Base-by-base conservation (phyloP, 2,329 filamentous ascomycete genomes). In the Atkinsonella texensis region DNA sequence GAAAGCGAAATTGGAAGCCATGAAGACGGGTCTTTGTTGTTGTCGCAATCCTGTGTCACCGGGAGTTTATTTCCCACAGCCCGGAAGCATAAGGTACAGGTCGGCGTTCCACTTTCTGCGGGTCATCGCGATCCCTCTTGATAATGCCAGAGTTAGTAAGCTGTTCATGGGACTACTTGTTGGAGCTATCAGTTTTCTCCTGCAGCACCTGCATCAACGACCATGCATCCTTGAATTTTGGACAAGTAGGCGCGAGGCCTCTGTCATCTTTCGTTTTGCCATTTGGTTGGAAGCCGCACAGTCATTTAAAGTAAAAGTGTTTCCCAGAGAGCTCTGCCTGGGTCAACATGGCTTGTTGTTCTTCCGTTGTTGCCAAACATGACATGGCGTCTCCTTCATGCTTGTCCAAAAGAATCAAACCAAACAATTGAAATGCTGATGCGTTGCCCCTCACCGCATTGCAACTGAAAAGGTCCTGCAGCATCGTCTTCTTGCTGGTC, bases 41-140 rank as follows among this genome's bases (percentile, higher is more conserved):
- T 41, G 23, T 47, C 43, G 18, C 48, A 18, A 12, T 28, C 13
- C 20, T 45, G 39, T 45, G 48, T 44, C 40, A 44, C 40, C 9
- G 17, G 5, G 40, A 23, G 5, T 43, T 49, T 7, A n/a, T 38
- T 23, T 40, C 28, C 32, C n/a, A 17, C 35, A 23, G 38, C 35
- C 40, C 18, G n/a, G 17, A 42, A 42, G 40, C 3, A 32, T 28
- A 6, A 28, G 40, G 47, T 13, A 20, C 31, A 28, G 10, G 38
- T 39, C 32, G 31, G 38, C 47, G 46, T 48, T 52, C 35, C 46
- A 46, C 48, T 35, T 20, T 33, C 49, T 50, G 52, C 52, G 49
- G 46, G 49, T 44, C 50, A 46, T 49, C 43, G 50, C 18, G 46
- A 54, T 54, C 52, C 42, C 45, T 48, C 50, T 42, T 15, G 9